Evolutionary conservation across 441 rosid species (phyloP).

Genomic region (Croton laevigatus): DNA sequence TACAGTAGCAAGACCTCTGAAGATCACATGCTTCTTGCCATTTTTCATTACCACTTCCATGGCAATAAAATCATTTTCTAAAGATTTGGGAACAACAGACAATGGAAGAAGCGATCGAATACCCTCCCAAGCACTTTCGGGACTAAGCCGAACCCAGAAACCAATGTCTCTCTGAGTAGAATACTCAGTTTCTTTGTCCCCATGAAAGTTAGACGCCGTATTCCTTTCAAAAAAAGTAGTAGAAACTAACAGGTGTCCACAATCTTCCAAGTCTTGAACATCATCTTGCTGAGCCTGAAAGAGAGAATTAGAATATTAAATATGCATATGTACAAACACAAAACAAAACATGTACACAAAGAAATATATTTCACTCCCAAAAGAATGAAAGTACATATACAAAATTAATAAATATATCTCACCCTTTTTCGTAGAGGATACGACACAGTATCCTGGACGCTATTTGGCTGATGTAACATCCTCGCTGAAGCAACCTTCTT

Average conservation of each 20-base stretch:
- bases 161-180: slow-evolving; percentile 66
- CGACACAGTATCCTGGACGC: slow-evolving; percentile 50
- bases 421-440: slow-evolving; percentile 79
- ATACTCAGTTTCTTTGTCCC: slow-evolving; percentile 47
- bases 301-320: slow-evolving; percentile 16
- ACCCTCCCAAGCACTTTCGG: slow-evolving; percentile 78
- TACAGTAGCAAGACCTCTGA: slow-evolving; percentile 86
- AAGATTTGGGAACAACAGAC: slow-evolving; percentile 72
- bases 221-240: slow-evolving; percentile 84
- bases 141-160: slow-evolving; percentile 77
- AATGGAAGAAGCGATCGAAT: slow-evolving; percentile 85
- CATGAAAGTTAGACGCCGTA: slow-evolving; percentile 46
- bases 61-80: slow-evolving; percentile 67
- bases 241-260: slow-evolving; percentile 69
- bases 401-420: slow-evolving; percentile 19
- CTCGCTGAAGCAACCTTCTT: slow-evolving; percentile 83
- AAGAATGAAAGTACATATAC: not conserved
- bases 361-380: no score
- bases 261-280: slow-evolving; percentile 49
- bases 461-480: slow-evolving; percentile 61
- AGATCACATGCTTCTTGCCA: slow-evolving; percentile 93
- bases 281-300: slow-evolving; percentile 46
- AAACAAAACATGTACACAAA: not conserved
- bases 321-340: not conserved
- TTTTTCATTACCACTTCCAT: slow-evolving; percentile 87